Evolutionary conservation across 2,329 filamentous ascomycete species (phyloP).

Genomic region (Bimuria novae-zelandiae): DNA sequence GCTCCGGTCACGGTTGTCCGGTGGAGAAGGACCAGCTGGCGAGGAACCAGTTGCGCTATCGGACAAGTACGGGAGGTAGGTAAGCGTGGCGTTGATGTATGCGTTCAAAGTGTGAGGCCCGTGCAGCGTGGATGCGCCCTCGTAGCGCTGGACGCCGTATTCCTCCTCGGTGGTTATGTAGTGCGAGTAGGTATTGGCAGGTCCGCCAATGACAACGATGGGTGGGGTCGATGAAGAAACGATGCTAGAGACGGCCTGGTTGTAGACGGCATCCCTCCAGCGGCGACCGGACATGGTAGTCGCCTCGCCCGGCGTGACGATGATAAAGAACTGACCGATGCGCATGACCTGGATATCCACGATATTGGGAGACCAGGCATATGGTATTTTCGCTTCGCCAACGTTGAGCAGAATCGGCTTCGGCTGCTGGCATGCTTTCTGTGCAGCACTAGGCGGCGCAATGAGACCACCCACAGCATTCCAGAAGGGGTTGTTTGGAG

Average conservation of each 20-base stretch:
- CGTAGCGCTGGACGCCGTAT: slow-evolving; percentile 84
- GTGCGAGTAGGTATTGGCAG: slow-evolving; percentile 88
- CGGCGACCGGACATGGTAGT: slow-evolving; percentile 90
- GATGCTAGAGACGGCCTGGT: slow-evolving; percentile 27
- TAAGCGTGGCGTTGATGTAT: slow-evolving; percentile 84
- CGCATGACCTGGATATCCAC: slow-evolving; percentile 87
- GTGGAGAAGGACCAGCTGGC: slow-evolving; percentile 66
- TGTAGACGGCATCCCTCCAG: slow-evolving; percentile 65
- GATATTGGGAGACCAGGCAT: slow-evolving; percentile 88
- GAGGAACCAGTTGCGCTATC: slow-evolving; percentile 37
- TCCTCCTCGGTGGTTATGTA: slow-evolving; percentile 81
- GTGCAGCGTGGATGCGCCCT: slow-evolving; percentile 91
- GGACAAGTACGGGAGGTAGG: slow-evolving; percentile 69
- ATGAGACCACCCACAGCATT: slow-evolving; percentile 72
- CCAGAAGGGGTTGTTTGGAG: slow-evolving; percentile 83
- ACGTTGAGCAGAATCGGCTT: slow-evolving; percentile 90
- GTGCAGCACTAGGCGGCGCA: slow-evolving; percentile 70
- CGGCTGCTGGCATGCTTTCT: slow-evolving; percentile 74
- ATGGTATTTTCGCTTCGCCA: slow-evolving; percentile 76
- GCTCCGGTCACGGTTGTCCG: slow-evolving; percentile 76
- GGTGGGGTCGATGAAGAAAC: slow-evolving; percentile 25
- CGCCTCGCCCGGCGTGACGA: slow-evolving; percentile 84
- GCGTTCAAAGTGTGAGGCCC: slow-evolving; percentile 81
- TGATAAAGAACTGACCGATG: slow-evolving; percentile 81
- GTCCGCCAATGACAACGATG: slow-evolving; percentile 82